Conservation (phyloP, 2,329 filamentous ascomycete genomes). For the Diaporthe capsici region DNA sequence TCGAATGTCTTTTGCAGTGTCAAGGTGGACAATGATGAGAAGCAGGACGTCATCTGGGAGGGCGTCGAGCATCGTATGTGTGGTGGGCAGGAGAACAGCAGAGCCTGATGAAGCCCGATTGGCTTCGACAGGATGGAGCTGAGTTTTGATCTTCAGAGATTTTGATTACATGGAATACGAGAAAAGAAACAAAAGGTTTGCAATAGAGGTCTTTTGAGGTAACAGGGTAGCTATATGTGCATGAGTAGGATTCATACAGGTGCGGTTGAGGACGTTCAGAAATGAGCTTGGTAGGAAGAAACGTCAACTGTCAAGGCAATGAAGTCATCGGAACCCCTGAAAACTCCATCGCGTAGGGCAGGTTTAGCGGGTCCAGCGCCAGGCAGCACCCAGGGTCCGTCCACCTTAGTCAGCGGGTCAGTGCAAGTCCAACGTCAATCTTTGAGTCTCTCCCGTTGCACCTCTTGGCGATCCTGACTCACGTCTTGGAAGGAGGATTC, state of each 20-base stretch:
- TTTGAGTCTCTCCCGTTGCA: not conserved
- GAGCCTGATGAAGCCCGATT: not conserved
- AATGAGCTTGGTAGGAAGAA: not conserved
- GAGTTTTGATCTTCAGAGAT: not conserved
- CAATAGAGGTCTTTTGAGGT: no score
- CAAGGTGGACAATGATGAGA: conserved; percentile 61
- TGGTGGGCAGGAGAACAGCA: not conserved
- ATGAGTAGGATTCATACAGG: not conserved
- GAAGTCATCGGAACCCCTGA: conserved; percentile 30
- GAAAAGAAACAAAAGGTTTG: accelerated
- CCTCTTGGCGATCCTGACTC: not conserved
- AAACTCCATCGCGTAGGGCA: not conserved
- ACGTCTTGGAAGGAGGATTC: not conserved
- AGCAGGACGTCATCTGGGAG: conserved; percentile 67
- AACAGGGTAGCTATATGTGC: not conserved
- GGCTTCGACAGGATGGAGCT: not conserved
- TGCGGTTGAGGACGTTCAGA: no score
- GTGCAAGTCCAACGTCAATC: not conserved
- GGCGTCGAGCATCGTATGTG: conserved; percentile 51
- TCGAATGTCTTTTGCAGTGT: conserved; percentile 64
- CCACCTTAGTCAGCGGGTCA: conserved; percentile 14
- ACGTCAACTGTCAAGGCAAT: conserved; percentile 8
- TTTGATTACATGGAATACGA: not conserved
- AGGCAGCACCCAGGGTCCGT: not conserved
- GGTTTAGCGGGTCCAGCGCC: not conserved